Percentiles rank a stretch among this genome's conserved stretches.
Conservation (phyloP, 2,329 filamentous ascomycete genomes). For the Sordariomycetes sp. region DNA sequence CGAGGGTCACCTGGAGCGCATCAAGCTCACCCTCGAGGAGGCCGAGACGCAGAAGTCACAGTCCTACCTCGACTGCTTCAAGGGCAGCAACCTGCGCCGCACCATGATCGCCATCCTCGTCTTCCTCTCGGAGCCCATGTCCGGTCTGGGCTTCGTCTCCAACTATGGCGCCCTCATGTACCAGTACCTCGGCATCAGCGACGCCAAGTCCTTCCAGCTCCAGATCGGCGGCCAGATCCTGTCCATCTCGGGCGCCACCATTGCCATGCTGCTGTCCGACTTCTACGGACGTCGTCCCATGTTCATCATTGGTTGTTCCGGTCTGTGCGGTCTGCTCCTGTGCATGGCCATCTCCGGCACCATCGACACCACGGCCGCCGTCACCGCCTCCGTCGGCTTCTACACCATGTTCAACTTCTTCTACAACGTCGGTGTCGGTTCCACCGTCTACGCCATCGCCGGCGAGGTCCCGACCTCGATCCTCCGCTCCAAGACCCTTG, state of each 20-base stretch:
- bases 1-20: conserved; percentile 10
- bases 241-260: conserved; percentile 16
- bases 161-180: conserved; percentile 12
- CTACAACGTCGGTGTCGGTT: conserved; percentile 9
- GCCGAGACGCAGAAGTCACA: conserved; percentile 8
- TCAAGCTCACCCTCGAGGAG: conserved; percentile 11
- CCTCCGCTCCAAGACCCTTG: conserved; percentile 12
- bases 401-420: conserved; percentile 10
- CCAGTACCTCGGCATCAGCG: conserved; percentile 16
- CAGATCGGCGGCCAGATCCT: conserved; percentile 18
- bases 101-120: conserved; percentile 28
- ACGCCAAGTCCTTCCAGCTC: conserved; percentile 15
- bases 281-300: conserved; percentile 18
- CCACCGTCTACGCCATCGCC: conserved; percentile 14
- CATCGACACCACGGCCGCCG: conserved; percentile 11
- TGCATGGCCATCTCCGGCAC: conserved; percentile 19
- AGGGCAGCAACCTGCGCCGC: conserved; percentile 25
- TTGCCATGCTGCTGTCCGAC: conserved; percentile 15
- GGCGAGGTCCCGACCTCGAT: conserved; percentile 12
- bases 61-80: conserved; percentile 31
- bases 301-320: conserved; percentile 14
- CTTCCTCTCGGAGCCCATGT: conserved; percentile 11
- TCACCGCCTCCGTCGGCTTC: conserved; percentile 12
- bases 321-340: conserved; percentile 11
- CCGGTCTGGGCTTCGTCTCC: conserved; percentile 10